These are phyloP conservation scores for Rozella allomycis DNA, from an alignment of 371 early-diverging fungal genomes.

Conservation along the genomic window DNA sequence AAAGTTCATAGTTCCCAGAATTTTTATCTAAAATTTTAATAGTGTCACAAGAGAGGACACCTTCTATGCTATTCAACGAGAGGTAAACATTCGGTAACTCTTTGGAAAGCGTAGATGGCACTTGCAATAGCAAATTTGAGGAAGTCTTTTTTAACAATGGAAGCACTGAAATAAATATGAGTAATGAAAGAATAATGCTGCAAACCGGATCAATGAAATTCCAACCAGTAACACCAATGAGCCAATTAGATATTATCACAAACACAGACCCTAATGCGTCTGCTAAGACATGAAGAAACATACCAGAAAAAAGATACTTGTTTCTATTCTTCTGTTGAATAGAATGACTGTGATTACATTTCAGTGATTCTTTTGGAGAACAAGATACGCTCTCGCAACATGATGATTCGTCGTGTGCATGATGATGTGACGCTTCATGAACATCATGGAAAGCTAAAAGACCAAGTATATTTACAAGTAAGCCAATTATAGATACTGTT, in stretches of 20 bases:
- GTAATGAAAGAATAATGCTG: conserved; percentile 66
- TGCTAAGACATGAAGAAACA: conserved; percentile 82
- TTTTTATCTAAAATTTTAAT: too few relatives aligned
- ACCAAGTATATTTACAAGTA: conserved; percentile 72
- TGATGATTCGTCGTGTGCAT: conserved; percentile 36
- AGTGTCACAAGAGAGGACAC: too few relatives aligned
- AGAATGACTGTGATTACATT: conserved; percentile 6
- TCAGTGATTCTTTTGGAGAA: neutral
- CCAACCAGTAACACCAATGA: conserved; percentile 45
- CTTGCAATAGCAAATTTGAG: too few relatives aligned
- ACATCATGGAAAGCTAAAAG: conserved; percentile 76
- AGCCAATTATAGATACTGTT: conserved; percentile 63
- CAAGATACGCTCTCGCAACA: neutral
- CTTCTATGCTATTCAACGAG: too few relatives aligned
- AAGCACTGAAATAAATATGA: conserved; percentile 62
- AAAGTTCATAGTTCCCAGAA: too few relatives aligned
- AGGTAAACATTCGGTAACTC: too few relatives aligned
- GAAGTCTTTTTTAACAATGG: too few relatives aligned
- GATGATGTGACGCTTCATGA: conserved; percentile 31
- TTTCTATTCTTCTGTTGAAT: neutral
- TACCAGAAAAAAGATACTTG: conserved; percentile 15
- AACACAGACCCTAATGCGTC: conserved; percentile 89
- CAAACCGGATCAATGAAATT: conserved; percentile 83
- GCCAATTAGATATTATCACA: conserved; percentile 72
- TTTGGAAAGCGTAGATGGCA: too few relatives aligned